Percentiles rank a stretch among this genome's conserved stretches.
These are phyloP conservation scores for Wolfiporia cocos DNA, from an alignment of 1,284 basidiomycete genomes.

Conservation along the genomic window DNA sequence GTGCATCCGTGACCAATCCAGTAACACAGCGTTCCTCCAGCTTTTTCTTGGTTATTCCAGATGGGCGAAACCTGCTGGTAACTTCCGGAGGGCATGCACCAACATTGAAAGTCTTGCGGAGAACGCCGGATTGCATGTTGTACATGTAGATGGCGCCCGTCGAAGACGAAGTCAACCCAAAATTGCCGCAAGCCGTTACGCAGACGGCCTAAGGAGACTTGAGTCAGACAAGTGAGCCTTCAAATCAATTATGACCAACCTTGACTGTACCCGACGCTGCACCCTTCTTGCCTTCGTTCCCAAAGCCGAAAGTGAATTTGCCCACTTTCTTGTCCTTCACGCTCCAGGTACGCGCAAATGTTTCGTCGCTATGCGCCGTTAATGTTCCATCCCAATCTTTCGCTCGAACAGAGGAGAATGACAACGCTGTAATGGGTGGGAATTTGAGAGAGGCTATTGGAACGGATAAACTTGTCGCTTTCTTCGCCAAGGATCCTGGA, in stretches of 20 bases:
- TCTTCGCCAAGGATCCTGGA: constrained; percentile 78
- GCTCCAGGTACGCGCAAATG: constrained; percentile 81
- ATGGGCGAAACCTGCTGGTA: constrained; percentile 25
- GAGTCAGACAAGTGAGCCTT: not conserved
- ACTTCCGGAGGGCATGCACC: constrained; percentile 55
- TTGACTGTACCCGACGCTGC: constrained; percentile 52
- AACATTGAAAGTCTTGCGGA: constrained; percentile 71
- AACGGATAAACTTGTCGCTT: constrained; percentile 76
- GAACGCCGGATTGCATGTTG: constrained; percentile 95
- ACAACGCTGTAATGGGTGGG: constrained; percentile 70
- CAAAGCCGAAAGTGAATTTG: constrained; percentile 58
- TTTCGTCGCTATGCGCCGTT: constrained; percentile 82
- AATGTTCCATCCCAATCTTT: constrained; percentile 99
- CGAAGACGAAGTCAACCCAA: constrained; percentile 81
- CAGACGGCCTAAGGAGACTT: constrained; percentile 61
- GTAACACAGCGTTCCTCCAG: constrained; percentile 62
- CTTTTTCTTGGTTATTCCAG: constrained; percentile 35
- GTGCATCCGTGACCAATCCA: constrained; percentile 80
- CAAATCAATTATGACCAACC: constrained; percentile 29
- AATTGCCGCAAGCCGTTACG: constrained; percentile 95
- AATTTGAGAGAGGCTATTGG: constrained; percentile 80
- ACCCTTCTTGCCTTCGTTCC: constrained; percentile 39
- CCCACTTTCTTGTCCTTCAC: constrained; percentile 81
- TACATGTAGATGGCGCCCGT: constrained; percentile 81
- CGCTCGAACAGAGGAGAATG: constrained; percentile 75